Conservation (phyloP, 441 rosid genomes). For the Jatropha podagrica region DNA sequence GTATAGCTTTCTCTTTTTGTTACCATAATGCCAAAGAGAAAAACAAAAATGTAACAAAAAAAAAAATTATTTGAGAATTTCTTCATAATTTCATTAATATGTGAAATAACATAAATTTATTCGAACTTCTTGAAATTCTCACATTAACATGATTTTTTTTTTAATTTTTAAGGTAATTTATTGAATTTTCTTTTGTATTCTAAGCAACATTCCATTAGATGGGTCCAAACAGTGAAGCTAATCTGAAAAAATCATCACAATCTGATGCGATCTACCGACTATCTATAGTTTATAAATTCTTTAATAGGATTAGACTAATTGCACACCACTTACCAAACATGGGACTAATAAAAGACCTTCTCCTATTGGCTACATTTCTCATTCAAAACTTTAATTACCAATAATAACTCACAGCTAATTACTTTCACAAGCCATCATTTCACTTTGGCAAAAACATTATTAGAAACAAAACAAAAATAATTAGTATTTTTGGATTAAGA, state of each 20-base stretch:
- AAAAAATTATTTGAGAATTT: no score
- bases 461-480: not conserved
- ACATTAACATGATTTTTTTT: no score
- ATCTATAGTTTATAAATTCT: slow-evolving; percentile 15
- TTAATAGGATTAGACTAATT: not conserved
- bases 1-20: no score
- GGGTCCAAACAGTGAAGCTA: slow-evolving; percentile 43
- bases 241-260: slow-evolving; percentile 50
- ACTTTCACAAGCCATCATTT: not conserved
- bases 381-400: slow-evolving; percentile 22
- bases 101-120: no score
- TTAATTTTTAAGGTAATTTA: no score
- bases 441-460: not conserved
- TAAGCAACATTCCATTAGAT: slow-evolving; percentile 29
- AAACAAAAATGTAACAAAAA: no score
- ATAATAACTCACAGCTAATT: not conserved
- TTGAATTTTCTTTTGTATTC: no score
- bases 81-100: no score
- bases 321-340: slow-evolving; percentile 35
- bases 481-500: not conserved
- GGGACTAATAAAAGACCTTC: slow-evolving; percentile 15
- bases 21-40: no score
- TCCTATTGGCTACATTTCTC: slow-evolving; percentile 31
- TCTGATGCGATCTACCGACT: slow-evolving; percentile 68
- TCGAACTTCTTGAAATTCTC: no score